phyloP scores from a whole-genome alignment of 495 filamentous ascomycete species.

The Trichocladium uniseriatum region DNA sequence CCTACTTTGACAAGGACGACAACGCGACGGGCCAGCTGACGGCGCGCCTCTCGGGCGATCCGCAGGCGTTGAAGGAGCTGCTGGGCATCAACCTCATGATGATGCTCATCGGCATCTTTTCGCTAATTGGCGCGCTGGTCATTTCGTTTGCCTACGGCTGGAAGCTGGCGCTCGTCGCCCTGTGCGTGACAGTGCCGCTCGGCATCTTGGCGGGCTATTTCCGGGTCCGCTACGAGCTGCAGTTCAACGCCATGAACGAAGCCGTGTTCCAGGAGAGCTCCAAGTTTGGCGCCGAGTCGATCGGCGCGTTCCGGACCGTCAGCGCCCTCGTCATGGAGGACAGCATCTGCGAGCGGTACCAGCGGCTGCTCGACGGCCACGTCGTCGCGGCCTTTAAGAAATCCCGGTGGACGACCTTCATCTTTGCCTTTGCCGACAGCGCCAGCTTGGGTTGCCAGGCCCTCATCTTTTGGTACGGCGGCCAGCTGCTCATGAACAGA shows the following conservation, averaged over 20 bases:
- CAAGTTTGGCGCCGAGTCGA: constrained; percentile 52
- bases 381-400: constrained; percentile 35
- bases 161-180: constrained; percentile 46
- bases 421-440: constrained; percentile 40
- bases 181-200: constrained; percentile 42
- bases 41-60: constrained; percentile 47
- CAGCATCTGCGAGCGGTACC: constrained; percentile 40
- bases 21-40: constrained; percentile 56
- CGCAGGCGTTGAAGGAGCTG: constrained; percentile 54
- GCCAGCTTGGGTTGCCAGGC: constrained; percentile 36
- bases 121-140: constrained; percentile 37
- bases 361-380: constrained; percentile 30
- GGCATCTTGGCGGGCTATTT: constrained; percentile 42
- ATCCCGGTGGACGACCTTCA: constrained; percentile 33
- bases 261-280: constrained; percentile 49
- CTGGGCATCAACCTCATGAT: constrained; percentile 48
- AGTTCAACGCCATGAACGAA: constrained; percentile 48
- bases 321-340: constrained; percentile 47
- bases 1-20: constrained; percentile 55
- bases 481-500: constrained; percentile 27
- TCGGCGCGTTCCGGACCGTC: constrained; percentile 51
- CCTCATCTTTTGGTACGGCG: constrained; percentile 45
- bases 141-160: constrained; percentile 50
- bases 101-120: constrained; percentile 42
- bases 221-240: constrained; percentile 45